Percentiles rank a stretch among this genome's conserved stretches.
Evolutionary conservation across 2,329 filamentous ascomycete species (phyloP).

Genomic region (Daldinia sp.): DNA sequence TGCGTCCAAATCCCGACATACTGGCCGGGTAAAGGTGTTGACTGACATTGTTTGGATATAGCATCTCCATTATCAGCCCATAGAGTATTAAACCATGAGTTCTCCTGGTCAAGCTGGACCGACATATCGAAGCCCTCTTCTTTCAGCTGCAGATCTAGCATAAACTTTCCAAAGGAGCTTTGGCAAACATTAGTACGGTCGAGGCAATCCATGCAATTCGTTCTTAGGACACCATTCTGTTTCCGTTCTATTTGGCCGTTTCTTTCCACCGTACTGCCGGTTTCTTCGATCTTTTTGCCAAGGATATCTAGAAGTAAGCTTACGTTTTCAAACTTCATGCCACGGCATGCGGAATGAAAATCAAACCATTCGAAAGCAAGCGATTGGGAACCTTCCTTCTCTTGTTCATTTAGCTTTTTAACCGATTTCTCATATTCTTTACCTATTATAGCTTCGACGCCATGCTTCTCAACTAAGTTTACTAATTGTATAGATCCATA

Average conservation of each 20-base stretch:
- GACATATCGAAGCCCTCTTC: slow-evolving; percentile 79
- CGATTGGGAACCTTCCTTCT: slow-evolving; percentile 53
- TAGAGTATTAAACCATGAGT: slow-evolving; percentile 92
- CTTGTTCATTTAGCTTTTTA: slow-evolving; percentile 70
- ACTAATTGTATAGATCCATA: slow-evolving; percentile 84
- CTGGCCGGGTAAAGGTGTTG: neutral
- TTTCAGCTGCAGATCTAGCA: slow-evolving; percentile 81
- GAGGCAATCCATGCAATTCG: slow-evolving; percentile 98
- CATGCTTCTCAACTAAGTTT: slow-evolving; percentile 88
- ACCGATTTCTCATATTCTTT: slow-evolving; percentile 77
- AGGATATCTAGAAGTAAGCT: slow-evolving; percentile 78
- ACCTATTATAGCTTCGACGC: slow-evolving; percentile 81
- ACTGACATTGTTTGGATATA: slow-evolving; percentile 81
- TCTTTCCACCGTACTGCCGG: slow-evolving; percentile 73
- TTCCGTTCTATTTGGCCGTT: slow-evolving; percentile 53
- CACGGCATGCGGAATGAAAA: slow-evolving; percentile 89
- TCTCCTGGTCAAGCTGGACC: slow-evolving; percentile 77
- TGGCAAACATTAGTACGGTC: slow-evolving; percentile 97
- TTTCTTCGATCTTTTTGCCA: slow-evolving; percentile 69
- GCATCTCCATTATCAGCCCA: slow-evolving; percentile 99
- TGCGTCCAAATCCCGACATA: neutral
- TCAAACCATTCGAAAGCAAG: slow-evolving; percentile 95
- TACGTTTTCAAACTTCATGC: slow-evolving; percentile 98
- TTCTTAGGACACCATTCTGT: slow-evolving; percentile 84
- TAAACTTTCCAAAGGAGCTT: slow-evolving; percentile 85